Conservation (phyloP, 2,329 filamentous ascomycete genomes). For the Talaromyces funiculosus region DNA sequence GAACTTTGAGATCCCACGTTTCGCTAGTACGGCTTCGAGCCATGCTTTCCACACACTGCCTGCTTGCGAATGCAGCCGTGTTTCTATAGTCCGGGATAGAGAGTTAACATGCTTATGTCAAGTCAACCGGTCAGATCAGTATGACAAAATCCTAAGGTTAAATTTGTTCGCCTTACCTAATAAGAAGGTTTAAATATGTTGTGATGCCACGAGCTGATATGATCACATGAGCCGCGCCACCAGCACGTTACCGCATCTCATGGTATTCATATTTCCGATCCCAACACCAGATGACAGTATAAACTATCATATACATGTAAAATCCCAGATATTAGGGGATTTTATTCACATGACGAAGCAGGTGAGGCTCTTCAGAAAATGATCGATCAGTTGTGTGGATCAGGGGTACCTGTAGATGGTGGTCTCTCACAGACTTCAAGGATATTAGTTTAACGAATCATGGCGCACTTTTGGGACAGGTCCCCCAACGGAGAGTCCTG, state of each 20-base stretch:
- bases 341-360: neutral
- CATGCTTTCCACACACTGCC: neutral
- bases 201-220: neutral
- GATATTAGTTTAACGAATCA: neutral
- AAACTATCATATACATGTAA: neutral
- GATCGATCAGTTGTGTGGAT: neutral
- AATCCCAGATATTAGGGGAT: neutral
- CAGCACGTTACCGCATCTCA: neutral
- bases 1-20: neutral
- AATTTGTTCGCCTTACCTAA: neutral
- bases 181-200: neutral
- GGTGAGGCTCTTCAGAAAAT: neutral
- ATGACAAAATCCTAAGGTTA: neutral
- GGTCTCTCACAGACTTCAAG: neutral
- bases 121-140: conserved; percentile 1
- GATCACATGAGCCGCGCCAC: conserved; percentile 1
- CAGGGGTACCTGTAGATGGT: neutral
- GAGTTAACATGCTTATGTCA: neutral
- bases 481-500: neutral
- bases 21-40: neutral
- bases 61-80: neutral
- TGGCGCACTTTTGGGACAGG: neutral
- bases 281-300: neutral
- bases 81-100: neutral
- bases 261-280: neutral